Evolutionary conservation across 2,329 filamentous ascomycete species (phyloP).

Genomic region (Ilyonectria sp.): DNA sequence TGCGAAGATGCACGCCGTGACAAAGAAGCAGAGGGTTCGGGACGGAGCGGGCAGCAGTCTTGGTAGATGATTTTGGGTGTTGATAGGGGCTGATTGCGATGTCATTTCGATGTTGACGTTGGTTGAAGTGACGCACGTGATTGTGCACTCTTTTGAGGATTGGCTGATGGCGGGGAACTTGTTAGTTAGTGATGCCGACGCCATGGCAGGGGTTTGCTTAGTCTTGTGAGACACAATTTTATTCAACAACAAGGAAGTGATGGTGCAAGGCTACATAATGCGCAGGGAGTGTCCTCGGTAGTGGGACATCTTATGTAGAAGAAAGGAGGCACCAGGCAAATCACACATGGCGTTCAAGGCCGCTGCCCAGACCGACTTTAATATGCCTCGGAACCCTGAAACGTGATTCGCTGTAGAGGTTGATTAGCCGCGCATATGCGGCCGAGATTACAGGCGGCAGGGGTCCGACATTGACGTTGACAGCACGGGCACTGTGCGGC

Average conservation of each 20-base stretch:
- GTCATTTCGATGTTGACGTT: background rate
- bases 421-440: conserved; percentile 49
- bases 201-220: background rate
- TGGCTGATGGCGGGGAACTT: background rate
- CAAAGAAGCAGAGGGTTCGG: conserved; percentile 28
- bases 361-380: background rate
- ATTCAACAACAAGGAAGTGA: background rate
- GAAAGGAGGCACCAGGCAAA: conserved; percentile 15
- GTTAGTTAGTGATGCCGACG: background rate
- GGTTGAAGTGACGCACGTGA: background rate
- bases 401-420: conserved; percentile 40
- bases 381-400: background rate
- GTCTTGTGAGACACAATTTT: conserved; percentile 8
- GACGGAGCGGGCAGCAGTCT: conserved; percentile 36
- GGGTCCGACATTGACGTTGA: conserved; percentile 14
- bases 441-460: conserved; percentile 48
- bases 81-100: conserved; percentile 14
- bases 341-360: background rate
- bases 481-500: conserved; percentile 36
- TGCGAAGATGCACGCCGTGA: conserved; percentile 32
- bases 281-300: background rate
- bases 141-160: background rate
- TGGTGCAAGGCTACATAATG: background rate
- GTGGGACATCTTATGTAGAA: background rate
- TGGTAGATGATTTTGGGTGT: conserved; percentile 25